Evolutionary conservation across 2,329 filamentous ascomycete species (phyloP).

Genomic region (Hymenotorrendiella dingleyae): DNA sequence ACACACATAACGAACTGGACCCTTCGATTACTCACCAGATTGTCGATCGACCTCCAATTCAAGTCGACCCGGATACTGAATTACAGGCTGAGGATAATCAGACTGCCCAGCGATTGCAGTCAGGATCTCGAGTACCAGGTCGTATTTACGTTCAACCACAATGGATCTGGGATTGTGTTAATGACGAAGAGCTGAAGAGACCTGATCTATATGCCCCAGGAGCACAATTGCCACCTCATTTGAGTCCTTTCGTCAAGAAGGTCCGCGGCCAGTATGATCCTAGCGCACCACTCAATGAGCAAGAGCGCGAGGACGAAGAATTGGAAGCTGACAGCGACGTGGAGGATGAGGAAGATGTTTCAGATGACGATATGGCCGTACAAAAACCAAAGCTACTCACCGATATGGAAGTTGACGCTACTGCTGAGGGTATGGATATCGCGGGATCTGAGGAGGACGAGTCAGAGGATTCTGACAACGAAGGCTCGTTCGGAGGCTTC

Average conservation of each 20-base stretch:
- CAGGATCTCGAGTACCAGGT: constrained; percentile 76
- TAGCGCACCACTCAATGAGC: constrained; percentile 75
- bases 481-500: constrained; percentile 30
- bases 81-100: constrained; percentile 54
- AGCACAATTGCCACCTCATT: constrained; percentile 81
- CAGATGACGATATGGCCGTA: constrained; percentile 38
- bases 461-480: constrained; percentile 30
- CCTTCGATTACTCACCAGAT: constrained; percentile 92
- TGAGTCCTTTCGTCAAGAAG: constrained; percentile 91
- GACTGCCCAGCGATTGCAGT: constrained; percentile 51
- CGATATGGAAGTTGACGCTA: constrained; percentile 27
- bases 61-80: constrained; percentile 44
- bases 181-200: constrained; percentile 81
- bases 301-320: constrained; percentile 82
- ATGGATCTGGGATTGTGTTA: constrained; percentile 97
- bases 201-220: constrained; percentile 87
- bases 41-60: constrained; percentile 79
- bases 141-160: constrained; percentile 92
- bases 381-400: constrained; percentile 37
- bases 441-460: constrained; percentile 32
- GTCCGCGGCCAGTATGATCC: constrained; percentile 89
- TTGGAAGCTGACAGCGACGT: constrained; percentile 58
- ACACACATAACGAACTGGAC: constrained; percentile 83
- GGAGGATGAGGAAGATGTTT: constrained; percentile 35
- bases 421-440: constrained; percentile 30